phyloP scores from a whole-genome alignment of 2,329 filamentous ascomycete genomes.

The Penicillium digitatum region DNA sequence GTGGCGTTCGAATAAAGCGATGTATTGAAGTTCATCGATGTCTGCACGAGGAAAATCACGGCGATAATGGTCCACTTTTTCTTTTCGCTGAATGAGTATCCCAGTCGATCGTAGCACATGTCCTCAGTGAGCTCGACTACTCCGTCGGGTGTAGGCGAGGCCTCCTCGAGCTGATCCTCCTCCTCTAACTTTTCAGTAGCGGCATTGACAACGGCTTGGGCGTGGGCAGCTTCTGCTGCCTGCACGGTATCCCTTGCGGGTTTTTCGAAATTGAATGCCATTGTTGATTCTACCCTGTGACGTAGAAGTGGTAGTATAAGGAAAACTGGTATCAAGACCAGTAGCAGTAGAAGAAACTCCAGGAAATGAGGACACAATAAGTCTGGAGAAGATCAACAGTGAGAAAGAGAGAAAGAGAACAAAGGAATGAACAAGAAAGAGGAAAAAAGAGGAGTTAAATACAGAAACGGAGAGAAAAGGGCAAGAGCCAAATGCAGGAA shows the following conservation, averaged over 20 bases:
- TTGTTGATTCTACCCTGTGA: slow-evolving; percentile 6
- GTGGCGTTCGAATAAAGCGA: slow-evolving; percentile 69
- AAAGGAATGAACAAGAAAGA: neutral
- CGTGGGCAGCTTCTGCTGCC: slow-evolving; percentile 34
- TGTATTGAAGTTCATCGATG: slow-evolving; percentile 77
- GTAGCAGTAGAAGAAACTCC: neutral
- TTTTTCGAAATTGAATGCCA: slow-evolving; percentile 20
- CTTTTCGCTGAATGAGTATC: slow-evolving; percentile 56
- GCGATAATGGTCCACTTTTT: slow-evolving; percentile 71
- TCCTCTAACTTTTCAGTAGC: slow-evolving; percentile 21
- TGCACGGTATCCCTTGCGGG: slow-evolving; percentile 25
- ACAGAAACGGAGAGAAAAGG: slow-evolving; percentile 6
- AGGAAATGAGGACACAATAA: neutral
- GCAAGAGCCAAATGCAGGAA: slow-evolving; percentile 17
- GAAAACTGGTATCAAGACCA: neutral
- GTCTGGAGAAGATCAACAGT: slow-evolving; percentile 1
- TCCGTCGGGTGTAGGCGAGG: slow-evolving; percentile 21
- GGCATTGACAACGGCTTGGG: slow-evolving; percentile 23
- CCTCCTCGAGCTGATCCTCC: slow-evolving; percentile 26
- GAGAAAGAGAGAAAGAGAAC: neutral
- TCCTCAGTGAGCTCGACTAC: slow-evolving; percentile 46
- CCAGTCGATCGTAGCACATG: slow-evolving; percentile 64
- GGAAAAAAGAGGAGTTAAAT: slow-evolving; percentile 12
- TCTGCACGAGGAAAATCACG: slow-evolving; percentile 70
- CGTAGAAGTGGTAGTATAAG: neutral